Percentiles rank a stretch among this genome's conserved stretches.
These are phyloP conservation scores for Artemisia argyi DNA, from an alignment of 129 eudicot species.

Conservation along the genomic window DNA sequence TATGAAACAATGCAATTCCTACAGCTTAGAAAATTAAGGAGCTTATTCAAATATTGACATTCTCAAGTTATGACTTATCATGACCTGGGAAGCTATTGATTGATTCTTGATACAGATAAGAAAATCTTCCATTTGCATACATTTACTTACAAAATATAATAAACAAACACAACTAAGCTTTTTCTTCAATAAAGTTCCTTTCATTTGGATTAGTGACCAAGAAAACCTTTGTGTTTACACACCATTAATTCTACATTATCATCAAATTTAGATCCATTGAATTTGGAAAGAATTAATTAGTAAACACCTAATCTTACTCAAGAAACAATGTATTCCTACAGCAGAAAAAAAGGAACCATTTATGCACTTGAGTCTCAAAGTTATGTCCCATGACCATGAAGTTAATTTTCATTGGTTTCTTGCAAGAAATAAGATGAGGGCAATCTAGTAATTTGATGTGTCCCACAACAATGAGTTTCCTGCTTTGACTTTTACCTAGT, in stretches of 20 bases:
- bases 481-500: slow-evolving; percentile 28
- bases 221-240: slow-evolving; percentile 4
- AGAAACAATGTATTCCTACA: neutral
- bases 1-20: too few species aligned
- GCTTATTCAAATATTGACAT: too few species aligned
- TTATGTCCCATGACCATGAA: neutral
- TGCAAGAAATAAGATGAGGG: slow-evolving; percentile 14
- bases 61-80: too few species aligned
- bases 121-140: neutral
- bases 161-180: neutral
- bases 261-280: neutral
- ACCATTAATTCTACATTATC: neutral
- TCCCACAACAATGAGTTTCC: slow-evolving; percentile 22
- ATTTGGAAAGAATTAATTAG: neutral
- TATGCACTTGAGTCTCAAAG: slow-evolving; percentile 6
- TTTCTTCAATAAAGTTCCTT: neutral
- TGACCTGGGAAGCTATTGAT: too few species aligned
- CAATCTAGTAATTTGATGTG: slow-evolving; percentile 21
- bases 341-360: neutral
- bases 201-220: slow-evolving; percentile 2
- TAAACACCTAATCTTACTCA: neutral
- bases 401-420: slow-evolving; percentile 11
- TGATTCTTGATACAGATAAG: too few species aligned
- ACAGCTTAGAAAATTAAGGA: too few species aligned
- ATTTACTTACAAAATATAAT: neutral